Conservation (phyloP, 768 basidiomycete species). For the Termitomyces sp. region DNA sequence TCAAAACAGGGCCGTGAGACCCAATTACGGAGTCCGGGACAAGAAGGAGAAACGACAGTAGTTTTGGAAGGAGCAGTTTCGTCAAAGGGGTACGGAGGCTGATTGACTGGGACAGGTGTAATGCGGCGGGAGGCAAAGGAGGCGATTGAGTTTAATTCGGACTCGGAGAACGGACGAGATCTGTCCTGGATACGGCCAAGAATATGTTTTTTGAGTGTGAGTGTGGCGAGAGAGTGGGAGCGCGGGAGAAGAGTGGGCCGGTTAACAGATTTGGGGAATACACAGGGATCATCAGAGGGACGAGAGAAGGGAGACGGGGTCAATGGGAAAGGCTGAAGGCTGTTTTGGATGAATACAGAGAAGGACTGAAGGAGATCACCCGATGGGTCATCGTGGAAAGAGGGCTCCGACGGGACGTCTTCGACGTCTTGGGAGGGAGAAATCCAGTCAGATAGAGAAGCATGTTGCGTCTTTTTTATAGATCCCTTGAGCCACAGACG, state of each 20-base stretch:
- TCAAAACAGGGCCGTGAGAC: slow-evolving; percentile 71
- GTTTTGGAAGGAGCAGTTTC: slow-evolving; percentile 27
- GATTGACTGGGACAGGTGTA: slow-evolving; percentile 17
- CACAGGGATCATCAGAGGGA: slow-evolving; percentile 23
- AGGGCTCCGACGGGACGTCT: slow-evolving; percentile 13
- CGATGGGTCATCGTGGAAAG: slow-evolving; percentile 2
- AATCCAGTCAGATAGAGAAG: slow-evolving; percentile 22
- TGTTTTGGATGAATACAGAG: slow-evolving; percentile 38
- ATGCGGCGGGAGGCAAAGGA: slow-evolving; percentile 32
- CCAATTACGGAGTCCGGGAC: slow-evolving; percentile 64
- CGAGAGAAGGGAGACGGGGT: slow-evolving; percentile 47
- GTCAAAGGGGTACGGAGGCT: slow-evolving; percentile 22
- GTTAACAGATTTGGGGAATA: slow-evolving; percentile 56
- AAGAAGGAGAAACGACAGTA: slow-evolving; percentile 30
- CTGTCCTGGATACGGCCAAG: slow-evolving; percentile 35
- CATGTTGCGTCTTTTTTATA: slow-evolving; percentile 12
- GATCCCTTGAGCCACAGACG: slow-evolving; percentile 41
- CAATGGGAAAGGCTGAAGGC: slow-evolving; percentile 32
- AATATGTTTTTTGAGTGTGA: slow-evolving; percentile 46
- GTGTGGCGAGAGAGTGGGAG: slow-evolving; percentile 34
- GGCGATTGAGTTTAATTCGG: slow-evolving; percentile 38
- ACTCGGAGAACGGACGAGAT: slow-evolving; percentile 24
- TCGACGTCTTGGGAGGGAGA: slow-evolving; percentile 15
- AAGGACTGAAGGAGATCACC: slow-evolving; percentile 17
- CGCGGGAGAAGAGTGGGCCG: slow-evolving; percentile 27